Evolutionary conservation across 1,284 basidiomycete genomes (phyloP).

Genomic region (Pterula multifida): DNA sequence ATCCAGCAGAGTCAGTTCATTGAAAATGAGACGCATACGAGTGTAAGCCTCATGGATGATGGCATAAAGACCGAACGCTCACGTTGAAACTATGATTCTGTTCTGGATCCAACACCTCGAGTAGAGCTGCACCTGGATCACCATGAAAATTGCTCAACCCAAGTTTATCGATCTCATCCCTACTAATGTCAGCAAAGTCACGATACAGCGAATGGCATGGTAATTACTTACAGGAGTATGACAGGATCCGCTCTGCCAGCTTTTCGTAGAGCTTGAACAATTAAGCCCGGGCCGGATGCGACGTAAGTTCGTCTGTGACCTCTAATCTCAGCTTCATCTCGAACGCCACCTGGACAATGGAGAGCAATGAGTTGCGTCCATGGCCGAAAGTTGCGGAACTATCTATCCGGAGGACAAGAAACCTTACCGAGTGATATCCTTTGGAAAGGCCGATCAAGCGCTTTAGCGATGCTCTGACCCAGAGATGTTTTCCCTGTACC

Average conservation of each 20-base stretch:
- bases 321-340: slow-evolving; percentile 84
- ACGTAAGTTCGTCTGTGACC: slow-evolving; percentile 89
- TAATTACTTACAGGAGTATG: slow-evolving; percentile 52
- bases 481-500: slow-evolving; percentile 81
- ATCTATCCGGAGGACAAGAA: no score
- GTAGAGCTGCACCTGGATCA: slow-evolving; percentile 76
- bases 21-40: slow-evolving; percentile 1
- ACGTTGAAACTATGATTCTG: slow-evolving; percentile 81
- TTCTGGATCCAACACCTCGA: slow-evolving; percentile 88
- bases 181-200: slow-evolving; percentile 21
- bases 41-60: slow-evolving; percentile 9
- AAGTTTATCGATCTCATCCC: slow-evolving; percentile 83
- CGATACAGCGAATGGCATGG: slow-evolving; percentile 12
- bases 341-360: slow-evolving; percentile 45
- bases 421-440: slow-evolving; percentile 68
- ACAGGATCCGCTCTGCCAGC: slow-evolving; percentile 76
- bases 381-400: not conserved
- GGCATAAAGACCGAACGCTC: slow-evolving; percentile 18
- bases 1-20: not conserved
- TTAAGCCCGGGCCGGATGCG: slow-evolving; percentile 75
- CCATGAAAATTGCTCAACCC: slow-evolving; percentile 80
- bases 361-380: not conserved
- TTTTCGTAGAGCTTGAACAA: slow-evolving; percentile 82
- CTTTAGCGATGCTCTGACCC: slow-evolving; percentile 78
- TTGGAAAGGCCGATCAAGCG: slow-evolving; percentile 78